Base-by-base conservation (phyloP, 2,329 filamentous ascomycete species). In the Aureobasidium sp. region DNA sequence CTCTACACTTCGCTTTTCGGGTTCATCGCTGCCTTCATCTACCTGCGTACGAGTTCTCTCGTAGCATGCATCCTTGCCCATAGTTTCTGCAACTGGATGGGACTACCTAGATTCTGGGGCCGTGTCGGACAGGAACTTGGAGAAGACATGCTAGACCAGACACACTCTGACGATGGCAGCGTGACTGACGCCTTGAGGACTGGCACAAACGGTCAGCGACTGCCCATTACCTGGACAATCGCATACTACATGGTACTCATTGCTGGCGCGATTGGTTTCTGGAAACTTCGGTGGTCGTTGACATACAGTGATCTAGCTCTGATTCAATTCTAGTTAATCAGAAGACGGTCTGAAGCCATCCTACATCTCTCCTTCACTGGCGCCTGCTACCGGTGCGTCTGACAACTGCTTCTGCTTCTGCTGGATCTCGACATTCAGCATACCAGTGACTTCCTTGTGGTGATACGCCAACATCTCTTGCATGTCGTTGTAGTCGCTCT, bases 1-100 rank as follows among this genome's bases (percentile, higher is more conserved):
- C 79, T 82, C 4, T 99, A 96, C 75, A 99, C 94, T 0, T 92
- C 90, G 7, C 75, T 97, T 5, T 99, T 99, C 70, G 94, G 94
- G 64, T 91, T 91, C 74, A 96, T 94, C 74, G 92, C 89, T 5
- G 91, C 90, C 0, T 99, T 97, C 69, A 70, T 97, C 22, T 96
- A 89, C 70, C 72, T 99, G 22, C 86, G 93, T 39, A 95, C 91
- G 0, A 91, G 91, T 3, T 95, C 88, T 52, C 76, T 97, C 42
- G 80, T 87, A 44, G 86, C 89, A 14, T 88, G 88, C 35, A 86
- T 93, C 59, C 71, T 86, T 22, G 87, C 90, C 5, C 94, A 99
- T 71, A 82, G 85, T 11, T 94, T 97, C 71, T 99, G 94, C 77
- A 99, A 99, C 72, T 89, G 84, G 78, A 89, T 92, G 82, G 94